Evolutionary conservation across 2,329 filamentous ascomycete genomes (phyloP).

Genomic region (Fusarium sublunatum): DNA sequence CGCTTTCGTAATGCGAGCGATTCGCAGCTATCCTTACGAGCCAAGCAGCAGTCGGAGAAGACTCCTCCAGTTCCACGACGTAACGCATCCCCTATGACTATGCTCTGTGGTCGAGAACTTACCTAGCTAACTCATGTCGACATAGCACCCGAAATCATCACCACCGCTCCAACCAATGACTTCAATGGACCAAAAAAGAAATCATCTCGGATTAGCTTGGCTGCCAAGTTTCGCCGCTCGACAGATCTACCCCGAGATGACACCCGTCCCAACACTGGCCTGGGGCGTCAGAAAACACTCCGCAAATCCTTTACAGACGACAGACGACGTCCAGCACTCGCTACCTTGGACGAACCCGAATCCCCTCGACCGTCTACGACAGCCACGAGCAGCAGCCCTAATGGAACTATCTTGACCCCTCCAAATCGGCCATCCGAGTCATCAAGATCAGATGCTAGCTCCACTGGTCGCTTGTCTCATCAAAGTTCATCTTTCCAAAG

Average conservation of each 20-base stretch:
- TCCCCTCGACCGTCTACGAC: slow-evolving; percentile 49
- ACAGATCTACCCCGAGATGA: slow-evolving; percentile 58
- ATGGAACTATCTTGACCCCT: slow-evolving; percentile 60
- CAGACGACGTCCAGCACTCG: slow-evolving; percentile 47
- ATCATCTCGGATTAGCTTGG: slow-evolving; percentile 65
- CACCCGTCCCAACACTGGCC: slow-evolving; percentile 21
- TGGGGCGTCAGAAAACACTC: slow-evolving; percentile 37
- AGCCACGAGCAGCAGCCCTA: slow-evolving; percentile 42
- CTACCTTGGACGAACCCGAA: slow-evolving; percentile 67
- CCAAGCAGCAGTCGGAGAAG: slow-evolving; percentile 73
- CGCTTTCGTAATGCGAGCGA: slow-evolving; percentile 94
- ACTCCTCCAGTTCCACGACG: slow-evolving; percentile 69
- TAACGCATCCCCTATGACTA: slow-evolving; percentile 52
- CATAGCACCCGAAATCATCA: slow-evolving; percentile 81
- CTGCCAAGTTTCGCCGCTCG: slow-evolving; percentile 64
- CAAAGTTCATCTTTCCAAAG: slow-evolving; percentile 67
- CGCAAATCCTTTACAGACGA: slow-evolving; percentile 60
- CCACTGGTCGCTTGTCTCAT: slow-evolving; percentile 70
- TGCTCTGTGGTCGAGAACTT: slow-evolving; percentile 4
- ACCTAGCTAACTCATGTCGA: slow-evolving; percentile 36
- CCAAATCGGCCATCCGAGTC: slow-evolving; percentile 72
- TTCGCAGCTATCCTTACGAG: slow-evolving; percentile 82
- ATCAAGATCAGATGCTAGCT: slow-evolving; percentile 88
- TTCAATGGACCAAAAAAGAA: slow-evolving; percentile 65
- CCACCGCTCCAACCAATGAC: slow-evolving; percentile 85